These are phyloP conservation scores for Mortierella sp. DNA, from an alignment of 371 early-diverging fungal genomes.

Conservation along the genomic window DNA sequence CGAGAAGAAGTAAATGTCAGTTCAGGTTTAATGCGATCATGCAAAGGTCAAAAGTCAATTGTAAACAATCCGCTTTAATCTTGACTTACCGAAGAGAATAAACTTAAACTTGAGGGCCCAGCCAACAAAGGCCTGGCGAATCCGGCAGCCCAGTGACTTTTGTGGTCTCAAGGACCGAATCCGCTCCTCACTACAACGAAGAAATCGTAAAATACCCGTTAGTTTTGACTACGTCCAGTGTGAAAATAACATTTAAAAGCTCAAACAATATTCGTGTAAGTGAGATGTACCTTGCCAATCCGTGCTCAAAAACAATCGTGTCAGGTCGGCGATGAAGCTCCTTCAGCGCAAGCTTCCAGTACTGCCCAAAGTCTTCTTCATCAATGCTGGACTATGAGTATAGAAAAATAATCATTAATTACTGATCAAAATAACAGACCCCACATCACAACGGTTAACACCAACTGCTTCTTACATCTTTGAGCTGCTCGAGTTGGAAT, in stretches of 20 bases:
- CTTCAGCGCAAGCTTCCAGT: conserved; percentile 41
- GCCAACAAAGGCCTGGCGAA: conserved; percentile 44
- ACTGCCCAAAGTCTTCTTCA: conserved; percentile 39
- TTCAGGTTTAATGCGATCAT: too few relatives aligned
- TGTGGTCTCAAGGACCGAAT: conserved; percentile 44
- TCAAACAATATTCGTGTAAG: not conserved
- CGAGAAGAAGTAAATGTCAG: not conserved
- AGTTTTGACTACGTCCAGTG: not conserved
- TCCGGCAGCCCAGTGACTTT: conserved; percentile 36
- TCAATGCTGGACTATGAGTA: conserved; percentile 31
- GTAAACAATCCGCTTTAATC: too few relatives aligned
- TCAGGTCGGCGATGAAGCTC: conserved; percentile 40
- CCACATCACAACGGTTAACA: not conserved
- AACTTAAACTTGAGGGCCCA: conserved; percentile 45
- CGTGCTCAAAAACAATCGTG: conserved; percentile 39
- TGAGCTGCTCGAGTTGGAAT: conserved; percentile 31
- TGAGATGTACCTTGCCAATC: conserved; percentile 25
- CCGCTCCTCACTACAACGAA: conserved; percentile 27
- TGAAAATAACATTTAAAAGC: not conserved
- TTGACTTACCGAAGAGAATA: conserved; percentile 25
- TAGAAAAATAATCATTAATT: not conserved
- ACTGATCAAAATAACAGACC: not conserved
- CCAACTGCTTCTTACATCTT: conserved; percentile 24
- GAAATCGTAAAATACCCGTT: not conserved
- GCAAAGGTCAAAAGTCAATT: too few relatives aligned